Conservation (phyloP, 495 filamentous ascomycete species). For the Annulohypoxylon stygium region DNA sequence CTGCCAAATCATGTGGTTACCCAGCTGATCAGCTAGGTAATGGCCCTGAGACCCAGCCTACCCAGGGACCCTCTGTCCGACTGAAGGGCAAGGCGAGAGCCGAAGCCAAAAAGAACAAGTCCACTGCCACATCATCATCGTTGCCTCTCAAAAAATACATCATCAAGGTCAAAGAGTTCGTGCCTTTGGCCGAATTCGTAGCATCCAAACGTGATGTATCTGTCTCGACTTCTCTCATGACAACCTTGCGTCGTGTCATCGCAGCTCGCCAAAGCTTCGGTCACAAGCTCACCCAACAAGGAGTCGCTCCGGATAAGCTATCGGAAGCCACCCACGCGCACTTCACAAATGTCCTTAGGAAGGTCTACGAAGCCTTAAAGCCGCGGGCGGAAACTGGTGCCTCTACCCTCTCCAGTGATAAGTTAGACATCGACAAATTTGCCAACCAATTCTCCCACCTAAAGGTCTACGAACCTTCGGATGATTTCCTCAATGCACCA, state of each 20-base stretch:
- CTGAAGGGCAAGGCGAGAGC: constrained; percentile 55
- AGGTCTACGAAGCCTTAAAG: constrained; percentile 50
- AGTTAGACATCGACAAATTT: constrained; percentile 13
- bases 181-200: constrained; percentile 55
- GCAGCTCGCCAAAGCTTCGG: constrained; percentile 38
- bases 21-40: constrained; percentile 27
- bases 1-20: constrained; percentile 57
- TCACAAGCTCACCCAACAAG: constrained; percentile 34
- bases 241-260: constrained; percentile 51
- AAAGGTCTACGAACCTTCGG: constrained; percentile 54
- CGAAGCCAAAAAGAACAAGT: constrained; percentile 42
- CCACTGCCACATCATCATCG: neutral
- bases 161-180: constrained; percentile 57
- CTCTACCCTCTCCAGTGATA: neutral
- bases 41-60: neutral
- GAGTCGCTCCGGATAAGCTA: constrained; percentile 22
- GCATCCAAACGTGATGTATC: constrained; percentile 39
- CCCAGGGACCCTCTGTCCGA: constrained; percentile 10
- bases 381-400: constrained; percentile 30
- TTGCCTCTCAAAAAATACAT: constrained; percentile 40
- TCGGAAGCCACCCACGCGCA: constrained; percentile 50
- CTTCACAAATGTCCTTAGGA: constrained; percentile 54
- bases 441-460: constrained; percentile 52
- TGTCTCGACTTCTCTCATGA: constrained; percentile 45
- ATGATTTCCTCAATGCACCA: constrained; percentile 53